phyloP scores from a whole-genome alignment of 169 alveolate species.

The Cryptosporidium tyzzeri region DNA sequence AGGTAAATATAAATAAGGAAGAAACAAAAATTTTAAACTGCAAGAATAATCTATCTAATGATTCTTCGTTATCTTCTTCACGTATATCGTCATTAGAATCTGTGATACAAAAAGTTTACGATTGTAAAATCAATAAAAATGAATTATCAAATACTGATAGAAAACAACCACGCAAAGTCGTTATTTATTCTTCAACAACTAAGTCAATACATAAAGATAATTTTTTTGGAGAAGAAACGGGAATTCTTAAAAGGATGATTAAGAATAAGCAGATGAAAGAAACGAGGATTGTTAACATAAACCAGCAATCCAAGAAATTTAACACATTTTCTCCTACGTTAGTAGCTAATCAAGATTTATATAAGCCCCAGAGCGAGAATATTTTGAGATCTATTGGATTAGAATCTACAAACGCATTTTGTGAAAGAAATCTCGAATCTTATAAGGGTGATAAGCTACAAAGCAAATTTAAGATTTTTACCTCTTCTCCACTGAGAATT shows the following conservation, averaged over 20 bases:
- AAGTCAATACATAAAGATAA: neutral
- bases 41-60: neutral
- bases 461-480: neutral
- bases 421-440: conserved; percentile 17
- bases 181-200: conserved; percentile 31
- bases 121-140: neutral
- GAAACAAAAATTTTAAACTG: neutral
- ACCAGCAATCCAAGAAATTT: neutral
- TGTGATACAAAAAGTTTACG: conserved; percentile 5
- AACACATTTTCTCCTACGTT: conserved; percentile 15
- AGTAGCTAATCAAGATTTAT: neutral
- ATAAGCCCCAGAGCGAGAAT: neutral
- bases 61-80: conserved; percentile 38
- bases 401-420: neutral
- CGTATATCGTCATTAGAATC: conserved; percentile 60
- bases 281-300: conserved; percentile 32
- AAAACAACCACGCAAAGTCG: conserved; percentile 25
- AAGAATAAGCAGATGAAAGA: conserved; percentile 19
- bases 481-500: conserved; percentile 42
- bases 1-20: neutral
- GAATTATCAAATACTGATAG: neutral
- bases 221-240: conserved; percentile 6
- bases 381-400: neutral
- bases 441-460: neutral
- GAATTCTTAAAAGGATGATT: conserved; percentile 3